Conservation (phyloP, 2,329 filamentous ascomycete genomes). For the Celoporthe dispersa region DNA sequence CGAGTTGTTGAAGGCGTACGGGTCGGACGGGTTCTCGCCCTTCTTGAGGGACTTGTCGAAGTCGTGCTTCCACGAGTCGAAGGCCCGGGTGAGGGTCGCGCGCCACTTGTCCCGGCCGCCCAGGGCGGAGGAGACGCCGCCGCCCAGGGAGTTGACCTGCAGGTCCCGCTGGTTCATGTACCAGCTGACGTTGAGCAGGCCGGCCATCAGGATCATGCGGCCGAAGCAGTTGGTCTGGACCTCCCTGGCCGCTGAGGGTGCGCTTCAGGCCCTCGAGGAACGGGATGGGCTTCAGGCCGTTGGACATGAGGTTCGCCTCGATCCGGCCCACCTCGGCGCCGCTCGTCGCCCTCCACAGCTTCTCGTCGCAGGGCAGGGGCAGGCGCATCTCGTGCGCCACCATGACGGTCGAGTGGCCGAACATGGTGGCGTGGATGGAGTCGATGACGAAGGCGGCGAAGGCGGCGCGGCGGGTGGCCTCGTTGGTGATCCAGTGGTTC, state of each 20-base stretch:
- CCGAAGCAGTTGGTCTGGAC: constrained; percentile 94
- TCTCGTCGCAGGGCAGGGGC: constrained; percentile 89
- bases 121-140: constrained; percentile 73
- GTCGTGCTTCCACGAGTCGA: constrained; percentile 91
- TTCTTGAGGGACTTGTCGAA: constrained; percentile 82
- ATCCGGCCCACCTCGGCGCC: constrained; percentile 84
- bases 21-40: constrained; percentile 55
- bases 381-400: constrained; percentile 94
- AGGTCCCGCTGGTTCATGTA: constrained; percentile 97
- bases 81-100: constrained; percentile 80
- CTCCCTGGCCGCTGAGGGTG: constrained; percentile 80
- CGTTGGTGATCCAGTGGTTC: constrained; percentile 94
- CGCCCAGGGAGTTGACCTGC: constrained; percentile 82
- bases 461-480: constrained; percentile 85
- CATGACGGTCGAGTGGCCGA: constrained; percentile 96
- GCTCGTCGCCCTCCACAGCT: constrained; percentile 88
- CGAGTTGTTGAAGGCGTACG: constrained; percentile 57
- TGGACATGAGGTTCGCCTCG: constrained; percentile 78
- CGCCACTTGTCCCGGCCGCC: constrained; percentile 93
- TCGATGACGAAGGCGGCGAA: constrained; percentile 96
- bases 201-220: constrained; percentile 90
- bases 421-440: constrained; percentile 96
- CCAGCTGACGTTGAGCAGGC: constrained; percentile 90
- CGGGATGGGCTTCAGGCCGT: constrained; percentile 81
- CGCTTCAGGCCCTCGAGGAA: constrained; percentile 92